phyloP scores from a whole-genome alignment of 305 asterid species.

The Solanum hybrid region DNA sequence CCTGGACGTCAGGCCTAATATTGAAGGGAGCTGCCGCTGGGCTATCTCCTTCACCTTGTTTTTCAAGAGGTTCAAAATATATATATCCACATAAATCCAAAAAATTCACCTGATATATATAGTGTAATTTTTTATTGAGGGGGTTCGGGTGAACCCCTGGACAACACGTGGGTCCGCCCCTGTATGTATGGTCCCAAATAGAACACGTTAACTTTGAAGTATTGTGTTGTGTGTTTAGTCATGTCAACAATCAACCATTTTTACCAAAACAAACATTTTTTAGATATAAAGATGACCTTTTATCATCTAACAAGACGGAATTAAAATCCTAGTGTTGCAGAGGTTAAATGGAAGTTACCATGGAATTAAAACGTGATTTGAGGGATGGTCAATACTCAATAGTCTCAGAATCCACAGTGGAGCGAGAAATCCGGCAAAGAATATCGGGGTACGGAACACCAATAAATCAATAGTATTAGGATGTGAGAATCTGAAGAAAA shows the following conservation, averaged over 20 bases:
- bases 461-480: background rate
- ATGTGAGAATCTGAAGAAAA: slow-evolving; percentile 27
- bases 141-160: too few relatives aligned
- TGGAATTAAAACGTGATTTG: slow-evolving; percentile 9
- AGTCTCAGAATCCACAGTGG: slow-evolving; percentile 10
- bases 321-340: background rate
- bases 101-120: too few relatives aligned
- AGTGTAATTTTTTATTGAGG: too few relatives aligned
- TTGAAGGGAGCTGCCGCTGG: too few relatives aligned
- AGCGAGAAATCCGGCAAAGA: slow-evolving; percentile 47
- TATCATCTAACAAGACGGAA: background rate
- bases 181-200: background rate
- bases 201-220: background rate
- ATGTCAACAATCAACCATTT: background rate
- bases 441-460: slow-evolving; percentile 28
- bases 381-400: background rate
- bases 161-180: too few relatives aligned
- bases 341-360: slow-evolving; percentile 6
- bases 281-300: background rate
- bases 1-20: too few relatives aligned
- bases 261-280: background rate
- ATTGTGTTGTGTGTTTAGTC: background rate
- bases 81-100: too few relatives aligned
- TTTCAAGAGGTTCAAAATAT: too few relatives aligned
- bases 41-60: too few relatives aligned